Evolutionary conservation across 78 protist species (phyloP).

Genomic region (Chrysochromulina tobinii): DNA sequence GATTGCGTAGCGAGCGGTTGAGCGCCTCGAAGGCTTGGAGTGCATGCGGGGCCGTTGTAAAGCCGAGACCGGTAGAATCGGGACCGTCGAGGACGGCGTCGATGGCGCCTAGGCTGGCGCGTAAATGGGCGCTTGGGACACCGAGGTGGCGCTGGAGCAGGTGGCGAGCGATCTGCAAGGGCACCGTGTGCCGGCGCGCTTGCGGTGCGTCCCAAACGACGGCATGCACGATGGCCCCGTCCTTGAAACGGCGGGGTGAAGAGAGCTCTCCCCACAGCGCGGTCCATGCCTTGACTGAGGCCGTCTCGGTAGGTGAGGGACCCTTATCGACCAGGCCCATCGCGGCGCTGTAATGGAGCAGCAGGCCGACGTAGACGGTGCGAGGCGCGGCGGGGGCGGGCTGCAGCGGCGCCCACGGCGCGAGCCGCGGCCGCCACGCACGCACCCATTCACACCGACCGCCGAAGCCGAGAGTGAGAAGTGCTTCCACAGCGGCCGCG

Average conservation of each 20-base stretch:
- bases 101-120: no score
- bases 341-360: neutral
- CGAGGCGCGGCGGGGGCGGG: no score
- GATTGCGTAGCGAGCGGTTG: no score
- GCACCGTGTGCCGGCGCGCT: neutral
- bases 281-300: neutral
- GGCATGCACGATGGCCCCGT: constrained; percentile 6
- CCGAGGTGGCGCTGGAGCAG: neutral
- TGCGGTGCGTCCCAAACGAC: neutral
- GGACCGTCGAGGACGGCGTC: no score
- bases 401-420: neutral
- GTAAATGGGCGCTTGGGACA: neutral
- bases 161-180: neutral
- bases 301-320: neutral
- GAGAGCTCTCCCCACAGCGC: constrained; percentile 6
- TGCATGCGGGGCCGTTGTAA: no score
- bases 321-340: neutral
- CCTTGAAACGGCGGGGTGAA: constrained; percentile 3
- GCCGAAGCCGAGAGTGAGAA: neutral
- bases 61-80: no score
- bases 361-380: neutral
- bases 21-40: no score
- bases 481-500: neutral
- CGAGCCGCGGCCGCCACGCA: neutral
- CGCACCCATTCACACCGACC: neutral